Percentiles rank a stretch among this genome's conserved stretches.
Conservation (phyloP, 2,329 filamentous ascomycete species). For the Tolypocladium endophyticum region DNA sequence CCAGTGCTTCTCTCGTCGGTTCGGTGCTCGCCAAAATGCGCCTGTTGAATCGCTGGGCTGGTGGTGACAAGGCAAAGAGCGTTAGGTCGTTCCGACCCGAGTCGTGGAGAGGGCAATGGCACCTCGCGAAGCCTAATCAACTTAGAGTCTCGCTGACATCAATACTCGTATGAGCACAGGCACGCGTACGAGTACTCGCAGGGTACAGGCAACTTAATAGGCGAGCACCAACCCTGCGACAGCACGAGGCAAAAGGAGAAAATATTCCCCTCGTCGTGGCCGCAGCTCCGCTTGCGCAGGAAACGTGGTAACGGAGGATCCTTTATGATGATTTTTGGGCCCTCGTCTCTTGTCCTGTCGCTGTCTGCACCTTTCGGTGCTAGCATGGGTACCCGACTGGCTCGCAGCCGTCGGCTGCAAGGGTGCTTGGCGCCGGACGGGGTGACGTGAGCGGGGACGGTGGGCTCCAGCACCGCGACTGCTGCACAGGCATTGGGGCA, state of each 20-base stretch:
- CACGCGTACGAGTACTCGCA: background rate
- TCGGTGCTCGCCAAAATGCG: background rate
- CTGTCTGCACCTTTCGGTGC: background rate
- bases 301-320: background rate
- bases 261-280: background rate
- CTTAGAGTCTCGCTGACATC: background rate
- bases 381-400: background rate
- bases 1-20: background rate
- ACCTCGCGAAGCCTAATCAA: background rate
- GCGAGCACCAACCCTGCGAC: background rate
- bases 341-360: background rate
- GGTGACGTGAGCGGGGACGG: background rate
- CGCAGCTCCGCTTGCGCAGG: background rate
- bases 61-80: background rate
- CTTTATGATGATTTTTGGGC: background rate
- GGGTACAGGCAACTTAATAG: background rate
- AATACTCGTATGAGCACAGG: background rate
- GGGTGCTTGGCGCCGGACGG: background rate
- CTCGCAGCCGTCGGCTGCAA: background rate
- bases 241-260: background rate
- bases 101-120: background rate
- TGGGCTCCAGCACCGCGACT: background rate
- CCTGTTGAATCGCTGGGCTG: background rate
- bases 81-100: background rate
- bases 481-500: background rate